Conservation (phyloP, 2,329 filamentous ascomycete genomes). For the Diaporthe sp. region DNA sequence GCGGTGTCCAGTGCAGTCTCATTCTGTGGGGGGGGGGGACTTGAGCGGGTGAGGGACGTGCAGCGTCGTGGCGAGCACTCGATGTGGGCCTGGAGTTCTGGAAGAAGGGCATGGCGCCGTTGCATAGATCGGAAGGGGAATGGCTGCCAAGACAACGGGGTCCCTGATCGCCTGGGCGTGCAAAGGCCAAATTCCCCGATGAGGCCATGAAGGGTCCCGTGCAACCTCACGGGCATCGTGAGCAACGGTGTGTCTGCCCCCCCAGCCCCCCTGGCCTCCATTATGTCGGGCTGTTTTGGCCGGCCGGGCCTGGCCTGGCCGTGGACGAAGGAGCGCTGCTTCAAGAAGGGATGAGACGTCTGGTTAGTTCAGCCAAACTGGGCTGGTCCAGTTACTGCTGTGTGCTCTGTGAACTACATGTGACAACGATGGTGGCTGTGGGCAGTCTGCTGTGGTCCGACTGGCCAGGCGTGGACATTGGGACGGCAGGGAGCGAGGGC, state of each 20-base stretch:
- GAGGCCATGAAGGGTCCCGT: background rate
- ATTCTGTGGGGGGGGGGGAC: background rate
- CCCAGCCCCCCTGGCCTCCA: too few species aligned
- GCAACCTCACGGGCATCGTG: slow-evolving; percentile 3
- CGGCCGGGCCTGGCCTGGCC: background rate
- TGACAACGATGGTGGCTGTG: background rate
- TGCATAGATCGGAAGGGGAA: slow-evolving; percentile 24
- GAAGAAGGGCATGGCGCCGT: slow-evolving; percentile 27
- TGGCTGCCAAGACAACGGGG: slow-evolving; percentile 11
- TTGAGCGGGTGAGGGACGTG: background rate
- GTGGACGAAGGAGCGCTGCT: background rate
- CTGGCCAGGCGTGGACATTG: slow-evolving; percentile 2
- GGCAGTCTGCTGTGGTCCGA: background rate
- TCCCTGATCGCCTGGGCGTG: background rate
- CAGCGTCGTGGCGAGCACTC: background rate
- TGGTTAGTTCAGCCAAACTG: background rate
- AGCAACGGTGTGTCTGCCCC: background rate
- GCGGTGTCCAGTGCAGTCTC: background rate
- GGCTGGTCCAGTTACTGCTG: background rate
- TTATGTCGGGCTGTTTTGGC: background rate
- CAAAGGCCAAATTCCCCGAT: slow-evolving; percentile 13
- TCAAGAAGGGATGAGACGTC: background rate
- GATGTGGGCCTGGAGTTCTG: slow-evolving; percentile 2
- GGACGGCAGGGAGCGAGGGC: background rate
- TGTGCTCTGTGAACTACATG: too few species aligned